Base-by-base conservation (phyloP, 2,329 filamentous ascomycete genomes). In the Curvularia eragrostidis region DNA sequence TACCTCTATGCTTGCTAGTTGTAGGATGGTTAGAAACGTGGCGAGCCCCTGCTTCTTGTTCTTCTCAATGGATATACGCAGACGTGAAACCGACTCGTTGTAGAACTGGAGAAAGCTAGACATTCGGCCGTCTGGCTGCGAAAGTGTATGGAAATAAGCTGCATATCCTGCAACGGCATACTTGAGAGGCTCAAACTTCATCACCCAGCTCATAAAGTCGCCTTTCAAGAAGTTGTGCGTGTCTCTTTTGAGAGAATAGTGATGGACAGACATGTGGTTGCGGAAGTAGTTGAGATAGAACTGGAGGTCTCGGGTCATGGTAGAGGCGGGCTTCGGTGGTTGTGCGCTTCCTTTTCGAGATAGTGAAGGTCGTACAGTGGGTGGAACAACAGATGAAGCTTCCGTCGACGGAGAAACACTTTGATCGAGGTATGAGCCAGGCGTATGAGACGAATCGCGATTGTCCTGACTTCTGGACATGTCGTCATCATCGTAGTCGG, bases 1-100 rank as follows among this genome's bases (percentile, higher is more conserved):
- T 82, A 96, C 93, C 85, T 99, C 95, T 54, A 97, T 95, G 3
- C 91, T 96, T 54, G 93, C 93, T 48, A 98, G 84, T 70, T 98
- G 93, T 41, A 99, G 80, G 19, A 98, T 93, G 0, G 94, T 96
- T 58, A 97, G 76, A 30, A 98, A 81, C 0, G 89, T 97, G 6
- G 89, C 85, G 48, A 93, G 82, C 32, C 81, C 89, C 63, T 91
- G 88, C 59, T 86, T 86, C 62, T 92, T 88, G 56, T 87, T 88
- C 52, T 84, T 87, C 61, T 87, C 87, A 18, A 98, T 79, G 4
- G 87, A 89, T 32, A 84, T 83, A 8, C 96, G 83, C 18, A 99
- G 83, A 24, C 92, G 79, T 1, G 85, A 89, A 26, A 99, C 89
- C 9, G 94, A 93, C 72, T 87, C 89, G 76, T 97, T 93, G 80